These are phyloP conservation scores for Tephrocybe sp. DNA, from an alignment of 768 basidiomycete species.

Conservation along the genomic window DNA sequence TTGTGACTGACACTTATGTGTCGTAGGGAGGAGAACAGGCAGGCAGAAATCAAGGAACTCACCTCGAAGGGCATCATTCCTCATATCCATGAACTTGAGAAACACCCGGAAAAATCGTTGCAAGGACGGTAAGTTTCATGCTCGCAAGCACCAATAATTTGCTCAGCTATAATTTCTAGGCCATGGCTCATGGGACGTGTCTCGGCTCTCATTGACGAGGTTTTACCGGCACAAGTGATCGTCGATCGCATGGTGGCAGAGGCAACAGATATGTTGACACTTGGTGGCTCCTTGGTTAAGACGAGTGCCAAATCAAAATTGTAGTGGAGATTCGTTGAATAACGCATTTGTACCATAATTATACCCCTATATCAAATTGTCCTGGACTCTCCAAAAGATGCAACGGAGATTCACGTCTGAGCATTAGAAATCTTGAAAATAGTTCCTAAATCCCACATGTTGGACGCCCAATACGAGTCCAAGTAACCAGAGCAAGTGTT, in stretches of 20 bases:
- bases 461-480: too few relatives aligned
- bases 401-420: too few relatives aligned
- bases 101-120: slow-evolving; percentile 79
- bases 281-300: slow-evolving; percentile 36
- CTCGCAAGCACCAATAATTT: background rate
- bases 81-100: slow-evolving; percentile 64
- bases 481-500: too few relatives aligned
- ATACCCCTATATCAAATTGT: slow-evolving; percentile 1
- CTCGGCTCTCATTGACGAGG: slow-evolving; percentile 67
- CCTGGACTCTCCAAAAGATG: too few relatives aligned
- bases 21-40: slow-evolving; percentile 71
- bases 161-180: slow-evolving; percentile 12
- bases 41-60: slow-evolving; percentile 79
- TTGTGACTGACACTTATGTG: background rate
- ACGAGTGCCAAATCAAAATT: slow-evolving; percentile 48
- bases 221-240: slow-evolving; percentile 82
- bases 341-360: slow-evolving; percentile 7
- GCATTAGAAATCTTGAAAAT: too few relatives aligned
- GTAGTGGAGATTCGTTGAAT: slow-evolving; percentile 20
- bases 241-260: slow-evolving; percentile 71
- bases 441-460: too few relatives aligned
- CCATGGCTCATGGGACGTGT: slow-evolving; percentile 88
- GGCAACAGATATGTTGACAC: slow-evolving; percentile 34
- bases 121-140: slow-evolving; percentile 39
- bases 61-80: slow-evolving; percentile 86